phyloP scores from a whole-genome alignment of 1,284 basidiomycete species.

The Xerocomus amazonicus region DNA sequence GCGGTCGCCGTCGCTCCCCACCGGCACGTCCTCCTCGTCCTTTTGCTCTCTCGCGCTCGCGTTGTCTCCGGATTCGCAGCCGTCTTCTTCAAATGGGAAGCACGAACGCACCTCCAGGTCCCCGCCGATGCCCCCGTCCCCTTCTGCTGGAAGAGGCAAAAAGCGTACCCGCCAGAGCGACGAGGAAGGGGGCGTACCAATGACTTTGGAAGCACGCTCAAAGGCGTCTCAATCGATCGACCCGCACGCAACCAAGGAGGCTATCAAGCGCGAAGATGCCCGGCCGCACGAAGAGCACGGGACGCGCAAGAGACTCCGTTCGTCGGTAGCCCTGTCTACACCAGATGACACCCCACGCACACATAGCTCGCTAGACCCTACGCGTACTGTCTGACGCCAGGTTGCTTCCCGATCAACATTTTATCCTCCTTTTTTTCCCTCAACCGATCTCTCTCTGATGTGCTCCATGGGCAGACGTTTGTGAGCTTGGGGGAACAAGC shows the following conservation, averaged over 20 bases:
- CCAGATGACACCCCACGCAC: neutral
- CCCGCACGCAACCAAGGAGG: neutral
- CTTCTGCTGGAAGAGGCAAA: conserved; percentile 7
- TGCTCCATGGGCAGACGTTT: neutral
- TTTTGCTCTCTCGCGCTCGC: neutral
- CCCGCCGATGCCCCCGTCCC: conserved; percentile 9
- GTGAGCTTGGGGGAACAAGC: neutral
- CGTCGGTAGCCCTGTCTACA: neutral
- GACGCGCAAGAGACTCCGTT: conserved; percentile 18
- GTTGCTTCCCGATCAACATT: too few species aligned
- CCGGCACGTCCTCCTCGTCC: neutral
- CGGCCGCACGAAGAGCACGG: conserved; percentile 4
- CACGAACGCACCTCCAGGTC: neutral
- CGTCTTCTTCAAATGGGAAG: neutral
- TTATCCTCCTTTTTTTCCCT: neutral
- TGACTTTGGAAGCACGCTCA: neutral
- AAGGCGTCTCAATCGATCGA: neutral
- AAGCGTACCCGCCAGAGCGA: conserved; percentile 17
- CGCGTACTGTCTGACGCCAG: too few species aligned
- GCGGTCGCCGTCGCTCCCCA: neutral
- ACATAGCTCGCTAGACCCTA: neutral
- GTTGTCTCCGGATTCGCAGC: neutral
- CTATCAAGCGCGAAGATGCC: conserved; percentile 4
- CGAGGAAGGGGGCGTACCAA: conserved; percentile 1
- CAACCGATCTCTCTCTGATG: neutral